Percentiles rank a stretch among this genome's conserved stretches.
Conservation (phyloP, 106 monocot genomes). For the Iris macrosiphon region DNA sequence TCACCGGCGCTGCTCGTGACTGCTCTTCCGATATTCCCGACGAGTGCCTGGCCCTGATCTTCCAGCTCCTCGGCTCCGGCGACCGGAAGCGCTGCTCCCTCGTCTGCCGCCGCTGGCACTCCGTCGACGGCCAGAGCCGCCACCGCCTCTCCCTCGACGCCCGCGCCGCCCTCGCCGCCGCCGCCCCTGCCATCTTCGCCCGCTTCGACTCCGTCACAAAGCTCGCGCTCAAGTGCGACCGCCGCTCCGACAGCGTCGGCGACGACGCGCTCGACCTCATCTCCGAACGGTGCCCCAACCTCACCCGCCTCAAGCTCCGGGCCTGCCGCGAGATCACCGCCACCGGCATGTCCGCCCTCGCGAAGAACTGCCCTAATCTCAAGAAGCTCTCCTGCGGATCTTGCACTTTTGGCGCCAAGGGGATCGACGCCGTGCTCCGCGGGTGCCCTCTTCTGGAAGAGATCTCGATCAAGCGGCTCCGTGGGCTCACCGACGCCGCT, state of each 20-base stretch:
- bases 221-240: constrained; percentile 46
- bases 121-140: constrained; percentile 50
- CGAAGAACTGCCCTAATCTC: constrained; percentile 37
- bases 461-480: constrained; percentile 66
- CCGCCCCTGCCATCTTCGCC: constrained; percentile 16
- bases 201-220: constrained; percentile 41
- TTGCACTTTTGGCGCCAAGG: constrained; percentile 65
- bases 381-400: constrained; percentile 69
- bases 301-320: constrained; percentile 55
- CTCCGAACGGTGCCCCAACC: constrained; percentile 19
- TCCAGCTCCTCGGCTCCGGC: constrained; percentile 40
- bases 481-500: constrained; percentile 28
- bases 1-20: constrained; percentile 16
- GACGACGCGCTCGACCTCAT: constrained; percentile 23
- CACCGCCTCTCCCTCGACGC: constrained; percentile 45
- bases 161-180: constrained; percentile 16
- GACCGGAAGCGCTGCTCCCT: constrained; percentile 86
- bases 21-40: constrained; percentile 51
- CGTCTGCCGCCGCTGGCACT: constrained; percentile 70
- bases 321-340: constrained; percentile 57
- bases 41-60: constrained; percentile 71
- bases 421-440: constrained; percentile 54
- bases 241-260: constrained; percentile 28
- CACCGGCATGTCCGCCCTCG: constrained; percentile 49
- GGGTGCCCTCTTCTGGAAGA: constrained; percentile 53